Evolutionary conservation across 2,329 filamentous ascomycete species (phyloP), one percentile per base, ranked within the genome.

Genomic region (Trichoderma harzianum): DNA sequence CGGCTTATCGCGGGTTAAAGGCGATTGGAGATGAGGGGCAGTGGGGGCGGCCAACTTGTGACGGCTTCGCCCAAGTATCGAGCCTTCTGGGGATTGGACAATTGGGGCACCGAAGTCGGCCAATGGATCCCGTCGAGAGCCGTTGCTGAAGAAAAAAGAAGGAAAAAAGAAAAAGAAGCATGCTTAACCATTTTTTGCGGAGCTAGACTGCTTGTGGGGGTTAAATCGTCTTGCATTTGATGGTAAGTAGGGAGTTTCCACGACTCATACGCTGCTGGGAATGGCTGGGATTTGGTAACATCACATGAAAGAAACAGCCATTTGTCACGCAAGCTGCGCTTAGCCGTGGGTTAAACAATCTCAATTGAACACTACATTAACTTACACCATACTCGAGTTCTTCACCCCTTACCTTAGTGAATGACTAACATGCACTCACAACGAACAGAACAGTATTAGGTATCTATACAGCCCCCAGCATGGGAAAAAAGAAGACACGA

Each of bases 1-100:
- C 72, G 72, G 72, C 72, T 73, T 73, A 73, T 73, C 68, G 63
- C 72, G 72, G 72, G 68, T 73, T 73, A 73, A 71, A 69, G 43
- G 28, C 57, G 70, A 69, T 69, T 63, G 30, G 60, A 64, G 68
- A 63, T 64, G 58, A 63, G 66, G 66, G 66, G 68, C 47, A 34
- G 68, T 60, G 47, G 55, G 63, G 62, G 72, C 18, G 69, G 34
- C 32, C 51, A 55, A 10, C 39, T 47, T 57, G 68, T 72, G 71
- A 64, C 62, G 55, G 21, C 32, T 26, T 32, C 36, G 55, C 34
- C 26, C 11, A 61, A 43, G 16, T 58, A 30, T 39, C 39, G 51
- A 36, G 26, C 68, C 55, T 60, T 51, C 26, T 65, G 62, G 61
- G 61, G 61, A 64, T 64, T 64, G 61, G 61, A 47, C 61, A n/a